These are phyloP conservation scores for Akanthomyces dipterigenus DNA, from an alignment of 2,329 filamentous ascomycete species.

Conservation along the genomic window DNA sequence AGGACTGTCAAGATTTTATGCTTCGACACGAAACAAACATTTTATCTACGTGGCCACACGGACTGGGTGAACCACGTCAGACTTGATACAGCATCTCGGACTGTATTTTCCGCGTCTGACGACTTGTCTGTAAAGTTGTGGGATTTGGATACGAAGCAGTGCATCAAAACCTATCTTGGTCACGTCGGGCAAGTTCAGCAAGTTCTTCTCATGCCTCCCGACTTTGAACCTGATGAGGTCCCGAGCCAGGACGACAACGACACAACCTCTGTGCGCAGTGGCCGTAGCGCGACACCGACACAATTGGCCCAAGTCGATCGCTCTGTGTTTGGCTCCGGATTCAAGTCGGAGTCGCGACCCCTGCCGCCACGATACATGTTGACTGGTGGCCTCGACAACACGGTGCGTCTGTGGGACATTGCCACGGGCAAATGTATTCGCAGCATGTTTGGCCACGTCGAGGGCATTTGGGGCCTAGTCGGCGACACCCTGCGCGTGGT, in stretches of 20 bases:
- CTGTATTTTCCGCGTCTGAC: slow-evolving; percentile 87
- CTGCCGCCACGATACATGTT: slow-evolving; percentile 86
- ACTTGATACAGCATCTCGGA: slow-evolving; percentile 74
- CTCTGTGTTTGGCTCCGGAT: slow-evolving; percentile 53
- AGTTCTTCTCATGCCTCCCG: slow-evolving; percentile 72
- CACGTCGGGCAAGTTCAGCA: slow-evolving; percentile 96
- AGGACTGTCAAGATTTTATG: slow-evolving; percentile 89
- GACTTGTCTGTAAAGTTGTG: slow-evolving; percentile 87
- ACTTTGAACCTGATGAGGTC: slow-evolving; percentile 79
- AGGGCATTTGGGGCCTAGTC: slow-evolving; percentile 89
- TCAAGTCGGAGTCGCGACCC: slow-evolving; percentile 58
- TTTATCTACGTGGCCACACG: slow-evolving; percentile 71
- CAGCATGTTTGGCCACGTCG: slow-evolving; percentile 93
- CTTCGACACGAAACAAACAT: slow-evolving; percentile 76
- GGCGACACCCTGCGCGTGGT: slow-evolving; percentile 85
- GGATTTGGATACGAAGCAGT: slow-evolving; percentile 80
- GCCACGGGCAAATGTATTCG: slow-evolving; percentile 73
- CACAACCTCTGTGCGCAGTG: slow-evolving; percentile 41
- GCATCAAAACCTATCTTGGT: slow-evolving; percentile 72
- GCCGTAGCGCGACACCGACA: slow-evolving; percentile 36
- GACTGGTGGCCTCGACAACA: slow-evolving; percentile 84
- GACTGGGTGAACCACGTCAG: slow-evolving; percentile 98
- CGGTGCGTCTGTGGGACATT: slow-evolving; percentile 88
- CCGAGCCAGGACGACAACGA: slow-evolving; percentile 47
- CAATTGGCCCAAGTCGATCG: slow-evolving; percentile 36